Percentiles rank a stretch among this genome's conserved stretches.
Evolutionary conservation across 805 yeast species (phyloP).

Genomic region (Saccharomycopsis sp.): DNA sequence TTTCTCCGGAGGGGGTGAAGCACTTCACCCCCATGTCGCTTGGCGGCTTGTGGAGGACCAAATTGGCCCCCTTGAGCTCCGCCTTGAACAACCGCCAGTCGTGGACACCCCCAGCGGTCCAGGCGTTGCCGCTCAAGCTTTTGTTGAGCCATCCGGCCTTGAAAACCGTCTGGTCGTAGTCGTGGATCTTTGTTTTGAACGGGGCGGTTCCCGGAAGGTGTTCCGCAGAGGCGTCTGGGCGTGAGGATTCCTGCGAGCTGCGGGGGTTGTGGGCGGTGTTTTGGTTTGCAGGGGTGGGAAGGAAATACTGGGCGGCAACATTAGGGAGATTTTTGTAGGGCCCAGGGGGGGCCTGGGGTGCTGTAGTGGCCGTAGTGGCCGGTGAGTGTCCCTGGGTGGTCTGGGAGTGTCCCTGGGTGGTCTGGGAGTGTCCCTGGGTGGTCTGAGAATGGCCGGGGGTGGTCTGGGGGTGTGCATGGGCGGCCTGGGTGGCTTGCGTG

Average conservation of each 20-base stretch:
- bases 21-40: constrained; percentile 38
- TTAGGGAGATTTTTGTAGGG: background rate
- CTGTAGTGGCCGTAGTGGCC: background rate
- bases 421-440: background rate
- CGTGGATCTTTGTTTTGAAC: constrained; percentile 19
- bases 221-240: background rate
- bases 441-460: background rate
- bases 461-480: too few species aligned
- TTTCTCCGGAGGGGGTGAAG: constrained; percentile 30
- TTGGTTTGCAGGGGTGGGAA: constrained; percentile 2
- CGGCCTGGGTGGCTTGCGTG: background rate
- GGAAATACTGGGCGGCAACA: constrained; percentile 2
- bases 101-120: constrained; percentile 21
- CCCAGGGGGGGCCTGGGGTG: background rate
- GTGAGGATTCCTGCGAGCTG: background rate
- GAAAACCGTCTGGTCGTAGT: constrained; percentile 34
- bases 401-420: background rate
- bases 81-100: constrained; percentile 47
- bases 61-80: constrained; percentile 60
- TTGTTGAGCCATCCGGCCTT: constrained; percentile 59
- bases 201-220: background rate
- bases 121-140: constrained; percentile 22
- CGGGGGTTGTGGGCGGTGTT: background rate
- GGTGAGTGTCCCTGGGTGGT: background rate
- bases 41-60: constrained; percentile 56